phyloP scores from a whole-genome alignment of 1,139 yeast species.

The Diutina sp. region DNA sequence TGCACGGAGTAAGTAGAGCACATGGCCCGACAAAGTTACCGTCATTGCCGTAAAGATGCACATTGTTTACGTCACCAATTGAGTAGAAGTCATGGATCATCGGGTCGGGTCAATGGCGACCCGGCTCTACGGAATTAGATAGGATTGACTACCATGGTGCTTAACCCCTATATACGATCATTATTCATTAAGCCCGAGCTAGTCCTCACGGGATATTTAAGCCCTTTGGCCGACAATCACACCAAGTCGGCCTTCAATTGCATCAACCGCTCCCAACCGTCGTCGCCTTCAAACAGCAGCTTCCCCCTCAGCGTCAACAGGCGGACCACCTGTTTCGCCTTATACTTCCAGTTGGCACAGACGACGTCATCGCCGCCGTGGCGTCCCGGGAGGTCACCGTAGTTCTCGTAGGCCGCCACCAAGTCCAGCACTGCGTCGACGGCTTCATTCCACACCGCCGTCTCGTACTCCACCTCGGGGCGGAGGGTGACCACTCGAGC shows the following conservation, averaged over 20 bases:
- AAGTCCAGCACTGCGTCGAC: slow-evolving; percentile 72
- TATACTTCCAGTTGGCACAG: slow-evolving; percentile 86
- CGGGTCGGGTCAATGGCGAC: too few relatives aligned
- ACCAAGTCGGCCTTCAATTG: slow-evolving; percentile 9
- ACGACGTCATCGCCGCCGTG: slow-evolving; percentile 75
- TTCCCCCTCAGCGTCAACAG: slow-evolving; percentile 73
- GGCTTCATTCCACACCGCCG: slow-evolving; percentile 61
- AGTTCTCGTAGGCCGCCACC: slow-evolving; percentile 75
- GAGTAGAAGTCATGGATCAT: too few relatives aligned
- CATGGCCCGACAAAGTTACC: too few relatives aligned
- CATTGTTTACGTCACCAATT: too few relatives aligned
- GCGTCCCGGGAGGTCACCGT: slow-evolving; percentile 81
- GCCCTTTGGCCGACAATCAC: background rate
- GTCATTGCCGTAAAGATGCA: too few relatives aligned
- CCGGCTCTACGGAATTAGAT: too few relatives aligned
- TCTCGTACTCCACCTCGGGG: slow-evolving; percentile 54
- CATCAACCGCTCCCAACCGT: slow-evolving; percentile 59
- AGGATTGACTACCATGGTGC: background rate
- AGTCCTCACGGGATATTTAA: background rate
- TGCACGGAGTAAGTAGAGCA: too few relatives aligned
- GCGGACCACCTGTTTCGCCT: slow-evolving; percentile 61
- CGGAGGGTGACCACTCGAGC: slow-evolving; percentile 57
- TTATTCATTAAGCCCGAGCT: background rate
- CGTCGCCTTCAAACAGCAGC: slow-evolving; percentile 65
- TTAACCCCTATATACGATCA: background rate